phyloP scores from a whole-genome alignment of 2,329 filamentous ascomycete species.

The Periconia sp. region DNA sequence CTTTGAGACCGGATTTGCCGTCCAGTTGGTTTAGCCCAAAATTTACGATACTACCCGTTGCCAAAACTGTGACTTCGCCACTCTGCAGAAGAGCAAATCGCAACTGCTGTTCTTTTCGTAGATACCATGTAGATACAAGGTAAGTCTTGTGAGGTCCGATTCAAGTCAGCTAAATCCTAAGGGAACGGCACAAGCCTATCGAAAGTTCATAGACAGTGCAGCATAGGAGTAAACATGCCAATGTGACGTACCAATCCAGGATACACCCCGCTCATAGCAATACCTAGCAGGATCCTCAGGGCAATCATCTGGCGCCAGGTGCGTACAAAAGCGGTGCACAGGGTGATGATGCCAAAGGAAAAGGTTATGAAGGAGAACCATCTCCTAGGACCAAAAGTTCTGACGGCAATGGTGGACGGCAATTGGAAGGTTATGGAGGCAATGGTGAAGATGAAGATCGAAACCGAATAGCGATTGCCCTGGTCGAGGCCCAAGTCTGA shows the following conservation, averaged over 20 bases:
- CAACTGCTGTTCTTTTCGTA: conserved; percentile 65
- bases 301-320: conserved; percentile 72
- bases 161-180: too few relatives aligned
- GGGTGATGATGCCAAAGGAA: conserved; percentile 64
- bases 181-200: too few relatives aligned
- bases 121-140: conserved; percentile 65
- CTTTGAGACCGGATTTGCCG: conserved; percentile 57
- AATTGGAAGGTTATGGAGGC: conserved; percentile 69
- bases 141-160: conserved; percentile 40
- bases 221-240: too few relatives aligned
- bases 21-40: conserved; percentile 67
- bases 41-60: conserved; percentile 68
- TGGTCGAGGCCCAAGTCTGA: conserved; percentile 61
- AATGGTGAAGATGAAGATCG: conserved; percentile 74
- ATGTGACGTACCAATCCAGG: conserved; percentile 25
- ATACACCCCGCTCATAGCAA: conserved; percentile 57
- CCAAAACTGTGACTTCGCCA: conserved; percentile 66
- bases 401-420: conserved; percentile 67
- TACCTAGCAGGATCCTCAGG: conserved; percentile 65
- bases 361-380: conserved; percentile 65
- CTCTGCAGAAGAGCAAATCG: conserved; percentile 67
- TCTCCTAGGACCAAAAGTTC: conserved; percentile 64
- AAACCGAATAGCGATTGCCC: conserved; percentile 67
- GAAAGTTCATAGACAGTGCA: too few relatives aligned
- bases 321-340: conserved; percentile 68